Conservation (phyloP, 495 filamentous ascomycete genomes). For the Aspergillus diversus region DNA sequence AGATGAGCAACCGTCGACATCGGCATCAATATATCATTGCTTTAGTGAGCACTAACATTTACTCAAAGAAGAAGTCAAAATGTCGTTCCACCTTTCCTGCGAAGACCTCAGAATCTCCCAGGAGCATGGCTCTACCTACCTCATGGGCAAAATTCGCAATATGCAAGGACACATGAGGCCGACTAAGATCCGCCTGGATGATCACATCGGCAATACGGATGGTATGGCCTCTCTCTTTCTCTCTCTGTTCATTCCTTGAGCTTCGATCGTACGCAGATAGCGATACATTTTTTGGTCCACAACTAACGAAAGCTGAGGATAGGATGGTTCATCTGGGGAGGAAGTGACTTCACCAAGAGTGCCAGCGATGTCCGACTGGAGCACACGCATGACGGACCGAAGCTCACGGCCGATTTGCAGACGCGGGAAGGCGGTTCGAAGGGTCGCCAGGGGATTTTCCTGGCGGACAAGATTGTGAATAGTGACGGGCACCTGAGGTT, state of each 20-base stretch:
- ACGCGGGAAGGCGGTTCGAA: conserved; percentile 13
- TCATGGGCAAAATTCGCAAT: conserved; percentile 18
- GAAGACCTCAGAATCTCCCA: conserved; percentile 21
- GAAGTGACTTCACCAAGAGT: conserved; percentile 22
- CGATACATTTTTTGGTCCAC: neutral
- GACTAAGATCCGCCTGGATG: conserved; percentile 22
- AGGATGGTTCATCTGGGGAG: conserved; percentile 31
- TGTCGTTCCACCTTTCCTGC: conserved; percentile 28
- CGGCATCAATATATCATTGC: neutral
- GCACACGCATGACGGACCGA: conserved; percentile 18
- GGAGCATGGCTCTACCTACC: conserved; percentile 18
- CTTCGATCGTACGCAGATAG: neutral
- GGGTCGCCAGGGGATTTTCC: conserved; percentile 24
- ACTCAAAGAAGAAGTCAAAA: conserved; percentile 7
- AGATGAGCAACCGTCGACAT: neutral
- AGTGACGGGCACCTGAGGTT: conserved; percentile 21
- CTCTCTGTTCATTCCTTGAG: neutral
- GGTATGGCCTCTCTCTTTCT: conserved; percentile 10
- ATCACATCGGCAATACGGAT: conserved; percentile 27
- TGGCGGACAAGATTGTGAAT: conserved; percentile 26
- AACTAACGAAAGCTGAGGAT: neutral
- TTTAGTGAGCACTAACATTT: neutral
- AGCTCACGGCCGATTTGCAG: conserved; percentile 22
- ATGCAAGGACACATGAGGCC: neutral
- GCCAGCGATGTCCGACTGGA: conserved; percentile 22